Evolutionary conservation across 2,329 filamentous ascomycete genomes (phyloP), one percentile per base, ranked within the genome.

Genomic region (Beauveria varroae): DNA sequence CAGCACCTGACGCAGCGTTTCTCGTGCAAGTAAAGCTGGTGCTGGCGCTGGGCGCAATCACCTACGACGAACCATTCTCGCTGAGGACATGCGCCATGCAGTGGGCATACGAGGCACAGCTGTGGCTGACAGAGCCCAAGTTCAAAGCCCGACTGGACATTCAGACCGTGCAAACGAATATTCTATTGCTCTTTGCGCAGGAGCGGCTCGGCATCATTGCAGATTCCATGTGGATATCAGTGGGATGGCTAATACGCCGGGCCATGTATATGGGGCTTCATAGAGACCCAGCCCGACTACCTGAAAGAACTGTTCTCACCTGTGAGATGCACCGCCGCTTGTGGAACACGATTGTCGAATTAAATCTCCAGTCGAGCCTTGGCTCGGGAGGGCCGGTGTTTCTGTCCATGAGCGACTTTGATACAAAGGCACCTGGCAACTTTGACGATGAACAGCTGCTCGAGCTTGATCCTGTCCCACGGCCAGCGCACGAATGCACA

Each of bases 81-180:
- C 65, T 85, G 41, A 77, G 82, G 7, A 57, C 71, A 6, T 73
- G 75, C 0, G 84, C 84, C 0, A 71, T 79, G n/a, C 74, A 70
- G 30, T 87, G 84, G 84, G 71, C 86, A 0, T 81, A 82, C 60
- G 82, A 85, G 63, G 83, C 79, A 0, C 79, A 83, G 50, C 77
- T 76, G 0, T 87, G 81, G 80, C 57, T 82, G 0, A 78, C 79
- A 0, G 76, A 77, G 5, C 84, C 84, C 0, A 73, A 78, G 3
- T 80, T 78, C 66, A 87, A 86, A 63, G 74, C 76, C 0, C 71
- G 76, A 0, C 71, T 86, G 0, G 76, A 73, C 1, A 71, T 86
- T 0, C 75, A 78, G 34, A 75, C 73, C n/a, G 63, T 87, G 0
- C 84, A 87, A 62, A 76, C 70, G 0, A 72, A 73, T 7, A 68